Evolutionary conservation across 306 rosid species (phyloP), one percentile per base, ranked within the genome.

Genomic region (Geum urbanum): DNA sequence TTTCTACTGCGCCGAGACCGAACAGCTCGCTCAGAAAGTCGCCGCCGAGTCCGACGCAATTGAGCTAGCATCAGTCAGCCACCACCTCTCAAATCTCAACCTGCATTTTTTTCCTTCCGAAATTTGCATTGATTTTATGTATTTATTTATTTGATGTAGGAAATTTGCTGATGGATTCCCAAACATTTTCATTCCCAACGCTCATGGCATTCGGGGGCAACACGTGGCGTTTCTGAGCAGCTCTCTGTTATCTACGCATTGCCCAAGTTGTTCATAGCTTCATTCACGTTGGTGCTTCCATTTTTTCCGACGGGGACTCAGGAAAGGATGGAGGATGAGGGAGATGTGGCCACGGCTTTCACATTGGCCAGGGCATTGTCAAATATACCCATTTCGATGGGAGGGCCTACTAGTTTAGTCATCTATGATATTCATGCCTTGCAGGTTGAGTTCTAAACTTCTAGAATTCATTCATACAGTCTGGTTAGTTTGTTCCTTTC

Each of bases 311-410:
- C 99, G 1, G 97, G 99, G 60, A 91, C 99, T 51, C 89, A 91
- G 1, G 97, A 94, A 71, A 89, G 99, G 4, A 94, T 94, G 99
- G 99, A 94, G 84, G 99, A 94, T 51, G 99, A 94, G 84, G 99
- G 99, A 64, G 99, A 94, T 83, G 84, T 94, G 14, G 99, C 99
- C 59, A 94, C 99, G 1, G 99, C 99, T 70, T 87, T 94, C 74
- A 94, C 99, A 54, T 80, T 94, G 73, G 99, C 99, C 54, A 87
- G 99, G 83, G 84, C 92, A 57, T 78, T 94, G 82, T 94, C 97
- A 0, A 84, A 91, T 76, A 91, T 91, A 63, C 99, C 99, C 1
- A 94, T 87, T 82, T 91, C 99, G 32, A 88, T 97, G 84, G 99
- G 99, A 63, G 99, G 99, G 47, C 97, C 99, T 14, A 87, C 97